Evolutionary conservation across 140 eudicot species (phyloP).

Genomic region (Cichorium intybus): DNA sequence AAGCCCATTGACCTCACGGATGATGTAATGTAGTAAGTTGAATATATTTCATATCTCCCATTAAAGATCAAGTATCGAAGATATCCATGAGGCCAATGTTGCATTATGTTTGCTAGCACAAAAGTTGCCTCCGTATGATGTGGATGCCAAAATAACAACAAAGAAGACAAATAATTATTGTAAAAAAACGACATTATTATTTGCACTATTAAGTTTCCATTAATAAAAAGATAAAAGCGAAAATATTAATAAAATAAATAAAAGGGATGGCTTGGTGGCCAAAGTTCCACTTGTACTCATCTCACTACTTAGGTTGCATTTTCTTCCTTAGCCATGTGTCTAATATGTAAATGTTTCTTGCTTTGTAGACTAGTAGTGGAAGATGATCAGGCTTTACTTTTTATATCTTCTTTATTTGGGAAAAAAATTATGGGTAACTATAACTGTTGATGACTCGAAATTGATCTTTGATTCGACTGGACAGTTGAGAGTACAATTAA

Average conservation of each 20-base stretch:
- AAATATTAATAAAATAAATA: slow-evolving; percentile 6
- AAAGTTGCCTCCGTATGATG: slow-evolving; percentile 28
- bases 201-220: slow-evolving; percentile 22
- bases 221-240: slow-evolving; percentile 15
- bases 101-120: slow-evolving; percentile 15
- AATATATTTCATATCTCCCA: slow-evolving; percentile 23
- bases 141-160: slow-evolving; percentile 37
- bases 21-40: slow-evolving; percentile 31
- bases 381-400: slow-evolving; percentile 12
- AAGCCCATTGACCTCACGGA: slow-evolving; percentile 34
- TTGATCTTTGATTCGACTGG: background rate
- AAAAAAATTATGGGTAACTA: background rate
- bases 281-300: slow-evolving; percentile 30
- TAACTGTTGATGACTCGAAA: background rate
- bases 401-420: background rate
- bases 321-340: slow-evolving; percentile 20
- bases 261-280: slow-evolving; percentile 24
- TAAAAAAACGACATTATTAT: slow-evolving; percentile 3
- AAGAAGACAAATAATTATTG: background rate
- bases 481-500: background rate
- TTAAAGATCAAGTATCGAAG: slow-evolving; percentile 18
- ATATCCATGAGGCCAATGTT: slow-evolving; percentile 18
- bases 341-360: slow-evolving; percentile 7
- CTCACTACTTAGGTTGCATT: slow-evolving; percentile 27
- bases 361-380: slow-evolving; percentile 10